Conservation (phyloP, 1,284 basidiomycete genomes). For the Hymenochaete sp. region DNA sequence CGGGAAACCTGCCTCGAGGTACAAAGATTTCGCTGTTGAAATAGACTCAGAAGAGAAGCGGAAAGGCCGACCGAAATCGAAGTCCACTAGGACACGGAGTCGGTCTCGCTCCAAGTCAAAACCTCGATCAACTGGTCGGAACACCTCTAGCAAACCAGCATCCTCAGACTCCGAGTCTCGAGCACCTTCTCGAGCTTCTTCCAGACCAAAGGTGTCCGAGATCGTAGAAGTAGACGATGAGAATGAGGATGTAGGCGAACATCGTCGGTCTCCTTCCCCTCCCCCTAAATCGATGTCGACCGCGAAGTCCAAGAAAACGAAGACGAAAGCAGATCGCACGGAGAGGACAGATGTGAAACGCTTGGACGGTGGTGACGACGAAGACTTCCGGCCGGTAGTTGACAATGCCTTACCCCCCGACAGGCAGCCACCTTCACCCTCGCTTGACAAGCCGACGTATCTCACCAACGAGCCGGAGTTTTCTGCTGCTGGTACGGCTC, state of each 20-base stretch:
- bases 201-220: constrained; percentile 2
- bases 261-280: not conserved
- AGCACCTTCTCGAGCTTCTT: constrained; percentile 6
- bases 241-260: not conserved
- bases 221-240: constrained; percentile 5
- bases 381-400: too few species aligned
- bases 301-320: not conserved
- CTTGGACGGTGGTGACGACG: too few species aligned
- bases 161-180: constrained; percentile 4
- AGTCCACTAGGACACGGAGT: not conserved
- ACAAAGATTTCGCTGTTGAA: constrained; percentile 10
- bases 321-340: not conserved
- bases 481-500: too few species aligned
- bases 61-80: constrained; percentile 1
- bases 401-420: too few species aligned
- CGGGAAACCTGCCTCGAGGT: constrained; percentile 7
- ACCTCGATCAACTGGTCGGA: constrained; percentile 4
- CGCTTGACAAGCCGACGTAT: too few species aligned
- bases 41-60: constrained; percentile 12
- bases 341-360: too few species aligned
- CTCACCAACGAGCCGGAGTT: too few species aligned
- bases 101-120: constrained; percentile 12
- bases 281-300: not conserved
- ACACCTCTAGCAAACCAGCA: constrained; percentile 1
- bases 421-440: too few species aligned